These are phyloP conservation scores for Leishmania mexicana DNA, from an alignment of 208 protist species.

Conservation along the genomic window DNA sequence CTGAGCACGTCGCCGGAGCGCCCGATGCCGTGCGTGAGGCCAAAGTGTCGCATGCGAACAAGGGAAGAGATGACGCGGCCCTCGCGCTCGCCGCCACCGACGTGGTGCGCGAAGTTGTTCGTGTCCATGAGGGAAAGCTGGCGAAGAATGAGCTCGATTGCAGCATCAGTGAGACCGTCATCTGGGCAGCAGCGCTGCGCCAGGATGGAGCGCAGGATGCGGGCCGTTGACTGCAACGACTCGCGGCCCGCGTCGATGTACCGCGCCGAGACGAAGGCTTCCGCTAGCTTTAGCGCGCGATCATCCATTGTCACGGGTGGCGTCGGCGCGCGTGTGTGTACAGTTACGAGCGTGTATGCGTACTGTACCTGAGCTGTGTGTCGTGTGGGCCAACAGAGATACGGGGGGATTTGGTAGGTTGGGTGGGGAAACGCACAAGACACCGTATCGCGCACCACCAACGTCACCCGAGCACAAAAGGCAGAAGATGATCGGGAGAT, in stretches of 20 bases:
- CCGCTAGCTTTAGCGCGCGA: constrained; percentile 41
- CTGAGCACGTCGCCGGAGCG: constrained; percentile 94
- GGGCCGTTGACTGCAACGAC: constrained; percentile 37
- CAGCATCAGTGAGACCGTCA: constrained; percentile 81
- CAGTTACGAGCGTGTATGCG: neutral
- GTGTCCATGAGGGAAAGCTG: constrained; percentile 95
- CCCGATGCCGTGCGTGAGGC: constrained; percentile 95
- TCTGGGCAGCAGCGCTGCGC: constrained; percentile 91
- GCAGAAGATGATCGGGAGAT: neutral
- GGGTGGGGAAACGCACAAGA: neutral
- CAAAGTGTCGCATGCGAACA: constrained; percentile 86
- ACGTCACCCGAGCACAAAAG: neutral
- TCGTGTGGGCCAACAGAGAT: neutral
- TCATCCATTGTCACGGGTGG: constrained; percentile 47
- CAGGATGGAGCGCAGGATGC: constrained; percentile 57
- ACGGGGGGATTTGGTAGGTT: neutral
- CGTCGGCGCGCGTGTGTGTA: neutral
- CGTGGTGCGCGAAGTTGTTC: constrained; percentile 88
- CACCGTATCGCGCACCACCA: neutral
- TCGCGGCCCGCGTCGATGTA: constrained; percentile 66
- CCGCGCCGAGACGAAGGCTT: constrained; percentile 42
- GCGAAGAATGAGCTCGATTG: constrained; percentile 91
- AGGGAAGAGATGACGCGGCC: constrained; percentile 88
- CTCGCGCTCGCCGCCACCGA: constrained; percentile 97
- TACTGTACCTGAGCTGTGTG: neutral